Evolutionary conservation across 2,329 filamentous ascomycete species (phyloP).

Genomic region (Rutstroemia sp.): DNA sequence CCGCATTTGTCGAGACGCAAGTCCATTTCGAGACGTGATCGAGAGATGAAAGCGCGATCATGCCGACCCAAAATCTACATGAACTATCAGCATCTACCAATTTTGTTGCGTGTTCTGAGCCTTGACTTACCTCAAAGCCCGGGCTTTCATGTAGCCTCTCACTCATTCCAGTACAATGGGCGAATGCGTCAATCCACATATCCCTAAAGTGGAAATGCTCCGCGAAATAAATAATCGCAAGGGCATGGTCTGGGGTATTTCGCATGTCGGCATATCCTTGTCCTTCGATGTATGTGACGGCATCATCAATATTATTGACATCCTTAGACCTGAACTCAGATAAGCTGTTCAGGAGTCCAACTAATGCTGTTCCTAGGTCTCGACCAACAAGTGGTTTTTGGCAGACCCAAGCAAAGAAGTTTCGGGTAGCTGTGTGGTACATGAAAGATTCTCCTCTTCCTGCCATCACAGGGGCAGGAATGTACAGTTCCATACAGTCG

Average conservation of each 20-base stretch:
- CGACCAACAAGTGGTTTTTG: conserved; percentile 59
- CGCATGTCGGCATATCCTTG: conserved; percentile 64
- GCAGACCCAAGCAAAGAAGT: conserved; percentile 67
- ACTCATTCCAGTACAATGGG: conserved; percentile 73
- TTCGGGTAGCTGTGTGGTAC: conserved; percentile 63
- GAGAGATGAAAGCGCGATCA: conserved; percentile 58
- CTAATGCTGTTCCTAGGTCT: conserved; percentile 55
- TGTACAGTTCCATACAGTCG: conserved; percentile 49
- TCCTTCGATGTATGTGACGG: conserved; percentile 58
- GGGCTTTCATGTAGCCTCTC: conserved; percentile 47
- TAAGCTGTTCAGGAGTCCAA: conserved; percentile 59
- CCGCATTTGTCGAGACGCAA: conserved; percentile 50
- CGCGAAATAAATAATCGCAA: conserved; percentile 60
- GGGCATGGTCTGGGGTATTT: conserved; percentile 57
- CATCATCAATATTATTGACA: conserved; percentile 50
- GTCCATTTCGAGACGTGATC: conserved; percentile 58
- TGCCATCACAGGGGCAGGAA: conserved; percentile 53
- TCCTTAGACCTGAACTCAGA: conserved; percentile 48
- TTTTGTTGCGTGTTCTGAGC: not conserved
- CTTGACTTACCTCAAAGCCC: conserved; percentile 53
- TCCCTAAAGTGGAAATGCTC: conserved; percentile 56
- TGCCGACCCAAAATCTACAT: conserved; percentile 40
- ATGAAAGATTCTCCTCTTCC: conserved; percentile 47
- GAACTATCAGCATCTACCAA: not conserved
- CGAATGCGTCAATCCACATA: conserved; percentile 68